phyloP scores from a whole-genome alignment of 2,329 filamentous ascomycete genomes.

The Colletotrichum salicis region DNA sequence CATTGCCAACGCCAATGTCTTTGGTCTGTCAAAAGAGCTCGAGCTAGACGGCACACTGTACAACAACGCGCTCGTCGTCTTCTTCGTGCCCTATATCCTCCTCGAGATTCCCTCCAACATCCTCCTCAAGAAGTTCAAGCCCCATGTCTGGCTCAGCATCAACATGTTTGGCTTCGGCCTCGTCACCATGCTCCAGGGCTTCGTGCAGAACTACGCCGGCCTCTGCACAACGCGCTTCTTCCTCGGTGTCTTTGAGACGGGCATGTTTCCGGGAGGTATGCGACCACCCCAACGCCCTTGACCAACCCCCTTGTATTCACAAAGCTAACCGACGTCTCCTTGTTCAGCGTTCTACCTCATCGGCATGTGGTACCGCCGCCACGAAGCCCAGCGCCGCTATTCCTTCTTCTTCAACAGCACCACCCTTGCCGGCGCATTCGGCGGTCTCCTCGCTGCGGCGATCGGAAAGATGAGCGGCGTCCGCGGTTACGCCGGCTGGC shows the following conservation, averaged over 20 bases:
- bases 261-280: constrained; percentile 68
- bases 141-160: constrained; percentile 76
- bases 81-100: constrained; percentile 83
- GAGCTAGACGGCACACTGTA: constrained; percentile 69
- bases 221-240: constrained; percentile 87
- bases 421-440: constrained; percentile 53
- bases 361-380: constrained; percentile 89
- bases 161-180: constrained; percentile 91
- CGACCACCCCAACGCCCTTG: constrained; percentile 39
- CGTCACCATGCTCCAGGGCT: constrained; percentile 78
- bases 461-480: constrained; percentile 80
- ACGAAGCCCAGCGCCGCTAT: constrained; percentile 90
- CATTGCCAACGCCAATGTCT: constrained; percentile 80
- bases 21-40: constrained; percentile 72
- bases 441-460: constrained; percentile 43
- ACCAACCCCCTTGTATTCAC: background rate
- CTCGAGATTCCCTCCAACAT: constrained; percentile 69
- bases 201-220: constrained; percentile 81
- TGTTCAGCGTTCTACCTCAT: constrained; percentile 71
- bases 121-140: constrained; percentile 53
- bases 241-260: constrained; percentile 79
- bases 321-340: background rate
- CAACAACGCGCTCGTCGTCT: constrained; percentile 81
- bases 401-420: constrained; percentile 93
- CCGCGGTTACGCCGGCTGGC: constrained; percentile 76